phyloP scores from a whole-genome alignment of 441 rosid species.

The Jatropha multifida region DNA sequence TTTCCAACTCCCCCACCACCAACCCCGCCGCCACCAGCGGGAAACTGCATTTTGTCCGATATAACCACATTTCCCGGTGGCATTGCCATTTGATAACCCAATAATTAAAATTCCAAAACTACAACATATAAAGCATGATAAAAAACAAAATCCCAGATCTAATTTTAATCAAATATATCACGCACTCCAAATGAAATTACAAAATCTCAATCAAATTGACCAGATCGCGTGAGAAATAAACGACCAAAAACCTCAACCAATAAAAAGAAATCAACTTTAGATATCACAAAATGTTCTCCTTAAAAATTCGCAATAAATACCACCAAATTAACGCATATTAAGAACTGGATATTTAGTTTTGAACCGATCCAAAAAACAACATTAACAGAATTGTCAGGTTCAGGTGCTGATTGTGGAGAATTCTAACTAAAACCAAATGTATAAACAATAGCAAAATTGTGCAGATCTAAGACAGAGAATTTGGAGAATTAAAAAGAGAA shows the following conservation, averaged over 20 bases:
- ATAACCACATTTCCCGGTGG: constrained; percentile 63
- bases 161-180: constrained; percentile 6
- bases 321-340: not conserved
- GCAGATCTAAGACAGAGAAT: constrained; percentile 13
- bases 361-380: not conserved
- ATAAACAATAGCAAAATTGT: not conserved
- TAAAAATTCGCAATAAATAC: constrained; percentile 1
- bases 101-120: constrained; percentile 6
- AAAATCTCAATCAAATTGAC: constrained; percentile 12
- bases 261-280: not conserved
- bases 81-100: constrained; percentile 61
- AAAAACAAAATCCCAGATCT: constrained; percentile 21
- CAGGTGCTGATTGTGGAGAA: not conserved
- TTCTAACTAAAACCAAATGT: not conserved
- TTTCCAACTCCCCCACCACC: constrained; percentile 29
- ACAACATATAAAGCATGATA: constrained; percentile 21
- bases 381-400: not conserved
- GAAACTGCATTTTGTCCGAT: constrained; percentile 63
- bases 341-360: not conserved
- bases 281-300: not conserved
- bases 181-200: not conserved
- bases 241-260: constrained; percentile 4
- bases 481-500: not conserved
- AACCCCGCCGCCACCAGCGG: constrained; percentile 22
- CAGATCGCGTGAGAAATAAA: constrained; percentile 23